phyloP scores from a whole-genome alignment of 768 basidiomycete species.

The Holtermannia corniformis region DNA sequence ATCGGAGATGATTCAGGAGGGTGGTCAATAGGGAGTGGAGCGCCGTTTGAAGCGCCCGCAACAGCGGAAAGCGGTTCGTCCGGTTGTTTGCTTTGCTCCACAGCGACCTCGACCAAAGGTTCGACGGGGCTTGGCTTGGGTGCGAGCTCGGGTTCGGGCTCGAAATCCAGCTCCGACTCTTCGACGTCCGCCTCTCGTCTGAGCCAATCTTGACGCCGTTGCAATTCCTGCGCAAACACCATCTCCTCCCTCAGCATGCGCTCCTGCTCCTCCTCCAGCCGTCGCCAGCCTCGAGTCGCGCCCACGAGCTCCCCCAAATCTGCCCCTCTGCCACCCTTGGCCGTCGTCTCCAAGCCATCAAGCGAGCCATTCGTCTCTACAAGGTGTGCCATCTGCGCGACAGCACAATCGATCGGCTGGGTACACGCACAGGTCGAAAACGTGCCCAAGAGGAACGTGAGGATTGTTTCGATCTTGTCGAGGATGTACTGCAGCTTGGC shows the following conservation, averaged over 20 bases:
- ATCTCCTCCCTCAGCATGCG: constrained; percentile 12
- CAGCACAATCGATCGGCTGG: constrained; percentile 28
- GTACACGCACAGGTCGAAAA: constrained; percentile 39
- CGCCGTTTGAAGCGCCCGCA: too few relatives aligned
- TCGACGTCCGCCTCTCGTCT: constrained; percentile 3
- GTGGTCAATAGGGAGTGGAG: background rate
- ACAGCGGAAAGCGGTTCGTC: too few relatives aligned
- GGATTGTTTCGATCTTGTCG: constrained; percentile 26
- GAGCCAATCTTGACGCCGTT: background rate
- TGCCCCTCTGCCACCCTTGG: constrained; percentile 16
- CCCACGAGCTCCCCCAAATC: constrained; percentile 36
- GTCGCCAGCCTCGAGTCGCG: constrained; percentile 36
- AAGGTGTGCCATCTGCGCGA: constrained; percentile 34
- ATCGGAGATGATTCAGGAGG: background rate
- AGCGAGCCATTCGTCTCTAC: constrained; percentile 19
- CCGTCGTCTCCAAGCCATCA: constrained; percentile 5
- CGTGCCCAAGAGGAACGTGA: constrained; percentile 32
- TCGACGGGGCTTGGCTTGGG: too few relatives aligned
- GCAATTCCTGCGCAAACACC: background rate
- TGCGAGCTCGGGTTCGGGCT: too few relatives aligned
- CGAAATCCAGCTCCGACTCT: constrained; percentile 10
- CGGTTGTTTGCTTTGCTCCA: too few relatives aligned
- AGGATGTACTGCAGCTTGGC: constrained; percentile 5
- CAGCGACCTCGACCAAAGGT: background rate
- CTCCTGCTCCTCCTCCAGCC: constrained; percentile 30